Conservation (phyloP, 2,329 filamentous ascomycete species). For the Sporothrix pseudoabietina region DNA sequence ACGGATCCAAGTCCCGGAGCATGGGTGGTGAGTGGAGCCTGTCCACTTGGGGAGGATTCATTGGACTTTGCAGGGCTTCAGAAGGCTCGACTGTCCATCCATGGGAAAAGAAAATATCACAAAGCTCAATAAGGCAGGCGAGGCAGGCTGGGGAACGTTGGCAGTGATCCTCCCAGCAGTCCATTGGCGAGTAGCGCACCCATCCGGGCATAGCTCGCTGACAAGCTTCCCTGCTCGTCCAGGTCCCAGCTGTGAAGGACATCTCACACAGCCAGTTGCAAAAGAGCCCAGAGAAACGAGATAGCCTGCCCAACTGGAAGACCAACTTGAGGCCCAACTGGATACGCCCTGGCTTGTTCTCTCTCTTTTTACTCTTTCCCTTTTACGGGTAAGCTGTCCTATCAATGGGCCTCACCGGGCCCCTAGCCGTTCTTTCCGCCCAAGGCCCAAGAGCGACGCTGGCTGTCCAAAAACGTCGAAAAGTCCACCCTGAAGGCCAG, state of each 20-base stretch:
- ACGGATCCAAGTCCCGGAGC: constrained; percentile 34
- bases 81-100: background rate
- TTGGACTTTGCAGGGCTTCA: background rate
- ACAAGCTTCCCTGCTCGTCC: constrained; percentile 12
- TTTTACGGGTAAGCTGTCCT: background rate
- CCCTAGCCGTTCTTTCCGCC: background rate
- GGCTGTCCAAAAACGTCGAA: background rate
- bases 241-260: background rate
- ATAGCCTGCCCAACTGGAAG: background rate
- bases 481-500: background rate
- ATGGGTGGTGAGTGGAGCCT: constrained; percentile 26
- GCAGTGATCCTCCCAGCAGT: constrained; percentile 5
- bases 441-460: constrained; percentile 26
- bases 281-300: background rate
- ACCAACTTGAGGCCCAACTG: background rate
- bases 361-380: background rate
- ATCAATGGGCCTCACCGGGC: background rate
- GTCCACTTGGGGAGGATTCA: constrained; percentile 1
- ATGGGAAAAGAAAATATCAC: background rate
- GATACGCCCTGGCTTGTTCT: constrained; percentile 8
- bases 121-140: background rate
- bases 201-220: constrained; percentile 25
- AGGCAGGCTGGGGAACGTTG: background rate
- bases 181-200: constrained; percentile 27
- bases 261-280: constrained; percentile 4